Conservation (phyloP, 495 filamentous ascomycete genomes). For the Podospora australis region DNA sequence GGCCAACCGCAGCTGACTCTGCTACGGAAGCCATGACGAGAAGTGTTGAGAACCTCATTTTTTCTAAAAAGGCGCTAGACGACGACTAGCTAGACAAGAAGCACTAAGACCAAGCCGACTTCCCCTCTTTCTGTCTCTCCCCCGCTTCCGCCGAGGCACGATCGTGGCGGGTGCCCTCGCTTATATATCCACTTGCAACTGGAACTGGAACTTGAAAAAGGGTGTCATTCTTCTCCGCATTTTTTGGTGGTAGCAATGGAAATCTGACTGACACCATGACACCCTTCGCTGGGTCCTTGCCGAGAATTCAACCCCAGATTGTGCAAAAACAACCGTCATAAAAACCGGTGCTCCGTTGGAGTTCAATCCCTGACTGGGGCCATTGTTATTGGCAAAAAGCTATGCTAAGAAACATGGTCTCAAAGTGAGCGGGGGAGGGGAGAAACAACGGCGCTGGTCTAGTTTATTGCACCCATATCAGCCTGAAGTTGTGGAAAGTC, state of each 20-base stretch:
- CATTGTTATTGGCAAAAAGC: not conserved
- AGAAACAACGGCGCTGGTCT: not conserved
- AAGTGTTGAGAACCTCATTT: conserved; percentile 8
- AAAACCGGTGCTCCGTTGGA: not conserved
- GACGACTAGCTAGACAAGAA: not conserved
- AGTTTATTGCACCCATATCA: conserved; percentile 2
- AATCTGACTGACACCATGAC: not conserved
- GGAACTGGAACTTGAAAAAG: too few relatives aligned
- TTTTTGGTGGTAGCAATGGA: too few relatives aligned
- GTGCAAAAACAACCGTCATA: not conserved
- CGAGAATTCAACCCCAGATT: not conserved
- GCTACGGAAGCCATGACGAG: conserved; percentile 4
- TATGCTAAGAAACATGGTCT: conserved; percentile 1
- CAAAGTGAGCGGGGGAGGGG: not conserved
- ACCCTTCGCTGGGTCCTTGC: not conserved
- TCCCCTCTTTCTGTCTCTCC: not conserved
- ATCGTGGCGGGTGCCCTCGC: not conserved
- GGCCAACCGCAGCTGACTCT: conserved; percentile 4
- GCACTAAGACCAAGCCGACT: not conserved
- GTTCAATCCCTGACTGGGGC: too few relatives aligned
- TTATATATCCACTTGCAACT: not conserved
- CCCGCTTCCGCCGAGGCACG: not conserved
- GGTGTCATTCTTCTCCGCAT: not conserved
- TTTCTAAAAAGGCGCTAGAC: not conserved
- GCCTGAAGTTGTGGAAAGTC: not conserved